Evolutionary conservation across 352 stramenopile genomes (phyloP).

Genomic region (Saprolegnia parasitica): DNA sequence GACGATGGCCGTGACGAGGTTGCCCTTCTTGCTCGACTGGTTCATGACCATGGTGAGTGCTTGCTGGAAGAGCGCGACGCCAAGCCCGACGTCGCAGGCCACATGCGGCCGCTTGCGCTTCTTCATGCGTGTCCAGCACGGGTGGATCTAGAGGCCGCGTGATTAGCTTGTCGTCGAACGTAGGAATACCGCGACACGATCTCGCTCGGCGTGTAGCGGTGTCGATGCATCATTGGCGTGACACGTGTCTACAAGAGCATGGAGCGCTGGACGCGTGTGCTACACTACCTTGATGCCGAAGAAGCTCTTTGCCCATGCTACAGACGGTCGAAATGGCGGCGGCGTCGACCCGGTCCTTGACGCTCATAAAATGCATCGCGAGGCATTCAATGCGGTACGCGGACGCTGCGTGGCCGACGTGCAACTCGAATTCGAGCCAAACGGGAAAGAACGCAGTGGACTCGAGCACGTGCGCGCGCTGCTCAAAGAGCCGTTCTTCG

Average conservation of each 20-base stretch:
- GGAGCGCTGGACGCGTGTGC: too few species aligned
- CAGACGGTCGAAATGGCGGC: conserved; percentile 22
- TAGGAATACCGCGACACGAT: not conserved
- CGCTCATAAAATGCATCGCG: conserved; percentile 8
- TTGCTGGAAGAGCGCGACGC: conserved; percentile 14
- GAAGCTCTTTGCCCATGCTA: conserved; percentile 21
- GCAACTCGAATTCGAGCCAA: conserved; percentile 24
- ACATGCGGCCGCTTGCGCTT: not conserved
- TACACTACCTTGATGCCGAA: conserved; percentile 16
- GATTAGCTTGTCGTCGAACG: not conserved
- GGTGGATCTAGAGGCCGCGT: not conserved
- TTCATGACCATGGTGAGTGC: not conserved
- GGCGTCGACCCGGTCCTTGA: not conserved
- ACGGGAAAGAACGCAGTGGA: not conserved
- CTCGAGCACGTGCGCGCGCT: not conserved
- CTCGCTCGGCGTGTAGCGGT: not conserved
- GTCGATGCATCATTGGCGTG: not conserved
- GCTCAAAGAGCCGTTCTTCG: conserved; percentile 10
- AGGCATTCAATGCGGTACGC: conserved; percentile 19
- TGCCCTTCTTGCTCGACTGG: not conserved
- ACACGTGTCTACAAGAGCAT: not conserved
- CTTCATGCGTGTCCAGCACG: not conserved
- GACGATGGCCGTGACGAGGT: conserved; percentile 10
- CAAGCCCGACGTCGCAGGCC: not conserved
- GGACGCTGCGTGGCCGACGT: not conserved